phyloP scores from a whole-genome alignment of 2,329 filamentous ascomycete genomes.

The Claviceps africana region DNA sequence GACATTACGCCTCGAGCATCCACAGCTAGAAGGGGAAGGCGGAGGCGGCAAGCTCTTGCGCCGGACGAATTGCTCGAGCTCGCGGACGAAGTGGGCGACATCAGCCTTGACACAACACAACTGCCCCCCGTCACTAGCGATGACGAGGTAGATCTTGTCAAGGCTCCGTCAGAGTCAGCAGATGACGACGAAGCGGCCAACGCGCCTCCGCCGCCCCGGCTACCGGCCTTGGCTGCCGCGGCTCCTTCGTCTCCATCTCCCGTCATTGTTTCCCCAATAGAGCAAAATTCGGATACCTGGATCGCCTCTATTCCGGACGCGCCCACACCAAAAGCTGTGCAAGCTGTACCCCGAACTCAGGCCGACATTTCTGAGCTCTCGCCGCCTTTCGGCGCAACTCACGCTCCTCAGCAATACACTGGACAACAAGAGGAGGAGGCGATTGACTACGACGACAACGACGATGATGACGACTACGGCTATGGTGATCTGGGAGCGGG shows the following conservation, averaged over 20 bases:
- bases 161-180: slow-evolving; percentile 10
- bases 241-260: slow-evolving; percentile 5
- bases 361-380: slow-evolving; percentile 4
- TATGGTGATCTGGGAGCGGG: slow-evolving; percentile 13
- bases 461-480: slow-evolving; percentile 3
- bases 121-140: slow-evolving; percentile 11
- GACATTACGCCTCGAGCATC: slow-evolving; percentile 8
- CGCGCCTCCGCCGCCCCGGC: background rate
- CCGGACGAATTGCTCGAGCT: slow-evolving; percentile 16
- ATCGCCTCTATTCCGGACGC: slow-evolving; percentile 27
- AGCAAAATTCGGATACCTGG: slow-evolving; percentile 30
- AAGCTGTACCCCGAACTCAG: slow-evolving; percentile 7
- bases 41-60: slow-evolving; percentile 12
- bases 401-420: background rate
- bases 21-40: slow-evolving; percentile 7
- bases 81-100: slow-evolving; percentile 10
- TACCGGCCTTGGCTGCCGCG: background rate
- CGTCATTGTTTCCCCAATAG: slow-evolving; percentile 5
- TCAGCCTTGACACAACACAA: slow-evolving; percentile 6
- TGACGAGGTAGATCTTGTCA: slow-evolving; percentile 17
- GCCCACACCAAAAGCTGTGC: slow-evolving; percentile 19
- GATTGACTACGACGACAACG: slow-evolving; percentile 13
- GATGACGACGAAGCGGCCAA: background rate
- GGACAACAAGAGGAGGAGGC: slow-evolving; percentile 6
- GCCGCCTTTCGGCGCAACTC: slow-evolving; percentile 5